Evolutionary conservation across 108 stramenopile species (phyloP), one percentile per base, ranked within the genome.

Genomic region (Chaetoceros tenuissimus): DNA sequence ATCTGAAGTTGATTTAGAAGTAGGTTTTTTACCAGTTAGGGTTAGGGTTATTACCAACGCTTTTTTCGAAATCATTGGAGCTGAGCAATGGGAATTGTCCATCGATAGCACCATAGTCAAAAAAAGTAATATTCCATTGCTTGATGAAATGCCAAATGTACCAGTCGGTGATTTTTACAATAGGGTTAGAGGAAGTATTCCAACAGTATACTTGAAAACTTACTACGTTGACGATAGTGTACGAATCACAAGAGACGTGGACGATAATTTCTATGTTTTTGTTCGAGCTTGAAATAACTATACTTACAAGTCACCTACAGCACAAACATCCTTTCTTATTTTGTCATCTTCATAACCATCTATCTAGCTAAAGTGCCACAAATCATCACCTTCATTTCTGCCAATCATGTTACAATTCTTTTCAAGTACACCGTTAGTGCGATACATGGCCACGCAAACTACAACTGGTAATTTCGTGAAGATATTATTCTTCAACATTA

Each of bases 381-480:
- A 55, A 68, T 82, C 63, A 31, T 73, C 47, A 1, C 92, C 92
- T 65, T 94, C 92, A 23, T 31, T 57, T 28, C 92, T 57, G n/a
- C 73, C 78, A 60, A 89, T 86, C 18, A 53, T 63, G 17, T 60
- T 34, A 2, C 89, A 88, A 66, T 94, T 94, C 34, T 67, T 62
- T 59, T 94, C 92, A 44, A 94, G 57, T 8, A 71, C 85, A 22
- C 92, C 92, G 54, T 75, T 79, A 2, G 88, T 89, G 29, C 92
- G 74, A 53, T 88, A 88, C 84, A 94, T 85, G 31, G 92, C 86
- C 16, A 94, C 92, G 55, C 92, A 89, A 7, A 87, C 82, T 40
- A 89, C 84, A 17, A 94, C 92, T 7, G 92, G 92, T 7, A 94
- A 65, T 30, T 64, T 24, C 13, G 53, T 57, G 0, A 92, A 59